Conservation (phyloP, 257 asterid genomes). For the Solanum sejunctum region DNA sequence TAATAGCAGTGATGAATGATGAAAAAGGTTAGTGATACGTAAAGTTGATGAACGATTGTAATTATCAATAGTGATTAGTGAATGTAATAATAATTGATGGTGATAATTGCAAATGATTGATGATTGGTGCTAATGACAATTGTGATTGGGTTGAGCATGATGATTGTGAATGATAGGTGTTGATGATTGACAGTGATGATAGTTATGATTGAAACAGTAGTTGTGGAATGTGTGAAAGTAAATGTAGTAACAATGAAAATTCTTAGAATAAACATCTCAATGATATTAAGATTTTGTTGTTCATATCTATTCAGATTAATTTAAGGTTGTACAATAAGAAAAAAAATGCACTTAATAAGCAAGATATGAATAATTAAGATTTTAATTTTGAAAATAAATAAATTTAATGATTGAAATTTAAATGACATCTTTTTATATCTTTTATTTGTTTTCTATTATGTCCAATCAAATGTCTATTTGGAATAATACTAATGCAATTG, state of each 20-base stretch:
- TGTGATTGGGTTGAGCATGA: neutral
- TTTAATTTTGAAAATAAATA: too few relatives aligned
- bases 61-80: too few relatives aligned
- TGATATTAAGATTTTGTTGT: neutral
- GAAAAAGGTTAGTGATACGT: accelerated
- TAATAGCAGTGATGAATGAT: too few relatives aligned
- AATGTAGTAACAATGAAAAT: neutral
- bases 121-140: neutral
- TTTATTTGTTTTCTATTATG: too few relatives aligned
- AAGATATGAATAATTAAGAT: too few relatives aligned
- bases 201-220: neutral
- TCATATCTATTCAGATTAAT: too few relatives aligned
- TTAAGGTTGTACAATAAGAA: too few relatives aligned
- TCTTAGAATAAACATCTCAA: too few relatives aligned
- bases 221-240: neutral
- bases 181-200: neutral
- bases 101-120: neutral
- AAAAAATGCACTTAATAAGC: too few relatives aligned
- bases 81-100: neutral
- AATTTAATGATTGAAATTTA: too few relatives aligned
- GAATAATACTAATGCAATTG: too few relatives aligned
- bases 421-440: neutral
- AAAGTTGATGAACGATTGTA: neutral
- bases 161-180: neutral
- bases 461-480: too few relatives aligned